Evolutionary conservation across 1,284 basidiomycete genomes (phyloP).

Genomic region (Melampsora abietis-canadensis): DNA sequence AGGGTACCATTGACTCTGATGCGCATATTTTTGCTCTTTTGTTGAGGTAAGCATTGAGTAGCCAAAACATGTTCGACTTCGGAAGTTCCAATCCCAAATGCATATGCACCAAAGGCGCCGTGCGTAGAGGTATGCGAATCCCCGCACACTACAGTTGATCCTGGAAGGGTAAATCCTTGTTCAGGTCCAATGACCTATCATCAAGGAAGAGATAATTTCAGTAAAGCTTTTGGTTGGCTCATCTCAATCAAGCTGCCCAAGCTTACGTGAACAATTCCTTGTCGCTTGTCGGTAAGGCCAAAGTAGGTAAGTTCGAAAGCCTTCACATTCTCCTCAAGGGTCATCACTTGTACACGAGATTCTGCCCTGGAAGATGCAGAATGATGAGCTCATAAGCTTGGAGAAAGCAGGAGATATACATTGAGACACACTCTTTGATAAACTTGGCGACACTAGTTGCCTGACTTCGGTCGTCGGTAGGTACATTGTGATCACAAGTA

Average conservation of each 20-base stretch:
- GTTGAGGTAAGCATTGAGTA: slow-evolving; percentile 86
- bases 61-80: slow-evolving; percentile 97
- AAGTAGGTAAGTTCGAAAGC: slow-evolving; percentile 94
- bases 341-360: slow-evolving; percentile 82
- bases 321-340: slow-evolving; percentile 90
- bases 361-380: slow-evolving; percentile 59
- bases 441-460: slow-evolving; percentile 35
- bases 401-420: not conserved
- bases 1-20: slow-evolving; percentile 84
- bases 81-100: slow-evolving; percentile 93
- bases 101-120: slow-evolving; percentile 91
- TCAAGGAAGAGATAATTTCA: not conserved
- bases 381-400: not conserved
- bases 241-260: not conserved
- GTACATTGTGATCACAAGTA: slow-evolving; percentile 92
- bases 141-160: slow-evolving; percentile 91
- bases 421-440: slow-evolving; percentile 37
- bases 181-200: slow-evolving; percentile 78
- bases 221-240: not conserved
- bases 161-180: slow-evolving; percentile 89
- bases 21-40: slow-evolving; percentile 93
- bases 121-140: slow-evolving; percentile 88
- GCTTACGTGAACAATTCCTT: slow-evolving; percentile 60
- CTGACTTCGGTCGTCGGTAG: slow-evolving; percentile 52
- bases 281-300: slow-evolving; percentile 82